phyloP scores from a whole-genome alignment of 2,329 filamentous ascomycete species.

The Alternaria arborescens region DNA sequence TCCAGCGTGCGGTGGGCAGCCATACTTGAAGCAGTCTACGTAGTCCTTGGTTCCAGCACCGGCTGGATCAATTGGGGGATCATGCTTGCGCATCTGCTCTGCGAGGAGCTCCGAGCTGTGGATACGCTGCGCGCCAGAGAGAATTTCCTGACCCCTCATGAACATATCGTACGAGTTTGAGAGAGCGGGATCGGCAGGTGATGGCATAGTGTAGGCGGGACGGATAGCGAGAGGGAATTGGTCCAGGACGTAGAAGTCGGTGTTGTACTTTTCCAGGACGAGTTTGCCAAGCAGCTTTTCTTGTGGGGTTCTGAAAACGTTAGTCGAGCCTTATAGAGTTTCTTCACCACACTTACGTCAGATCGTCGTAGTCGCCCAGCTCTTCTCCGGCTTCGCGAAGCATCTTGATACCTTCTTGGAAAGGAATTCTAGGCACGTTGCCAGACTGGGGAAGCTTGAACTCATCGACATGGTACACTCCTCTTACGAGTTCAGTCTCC shows the following conservation, averaged over 20 bases:
- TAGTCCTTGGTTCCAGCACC: conserved; percentile 70
- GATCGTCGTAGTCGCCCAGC: conserved; percentile 79
- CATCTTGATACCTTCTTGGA: conserved; percentile 79
- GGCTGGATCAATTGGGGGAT: conserved; percentile 64
- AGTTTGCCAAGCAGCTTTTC: conserved; percentile 90
- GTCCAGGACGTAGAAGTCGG: conserved; percentile 96
- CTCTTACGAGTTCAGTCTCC: conserved; percentile 75
- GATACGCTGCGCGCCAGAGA: conserved; percentile 73
- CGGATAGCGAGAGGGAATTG: conserved; percentile 91
- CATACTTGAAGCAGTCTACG: conserved; percentile 69
- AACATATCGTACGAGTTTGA: conserved; percentile 74
- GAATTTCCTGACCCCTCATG: conserved; percentile 75
- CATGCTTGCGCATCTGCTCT: conserved; percentile 66
- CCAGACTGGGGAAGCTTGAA: conserved; percentile 78
- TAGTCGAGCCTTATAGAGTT: not conserved
- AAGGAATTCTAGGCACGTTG: conserved; percentile 78
- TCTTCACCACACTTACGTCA: conserved; percentile 56
- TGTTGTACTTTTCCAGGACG: conserved; percentile 86
- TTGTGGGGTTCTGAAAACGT: conserved; percentile 68
- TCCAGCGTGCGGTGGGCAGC: conserved; percentile 70
- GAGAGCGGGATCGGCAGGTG: conserved; percentile 54
- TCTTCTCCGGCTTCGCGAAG: conserved; percentile 80
- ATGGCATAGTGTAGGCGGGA: conserved; percentile 91
- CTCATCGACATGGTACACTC: conserved; percentile 77
- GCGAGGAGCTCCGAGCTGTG: conserved; percentile 67